Evolutionary conservation across 495 filamentous ascomycete genomes (phyloP), one percentile per base, ranked within the genome.

Genomic region (Hypoxylon crocopeplum): DNA sequence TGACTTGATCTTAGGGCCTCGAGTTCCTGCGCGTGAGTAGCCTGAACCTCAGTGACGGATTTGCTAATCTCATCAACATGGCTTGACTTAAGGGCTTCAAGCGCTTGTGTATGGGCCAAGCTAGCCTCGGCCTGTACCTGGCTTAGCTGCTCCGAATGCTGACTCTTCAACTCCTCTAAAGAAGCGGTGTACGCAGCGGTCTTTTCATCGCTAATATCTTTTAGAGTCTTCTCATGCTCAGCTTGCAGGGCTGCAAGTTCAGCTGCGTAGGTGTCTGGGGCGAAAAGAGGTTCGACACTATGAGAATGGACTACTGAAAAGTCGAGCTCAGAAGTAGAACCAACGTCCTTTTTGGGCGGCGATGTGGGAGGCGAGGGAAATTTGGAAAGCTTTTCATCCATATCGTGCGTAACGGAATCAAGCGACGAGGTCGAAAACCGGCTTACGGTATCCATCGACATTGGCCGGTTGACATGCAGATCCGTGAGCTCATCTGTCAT

Each of bases 401-500:
- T 62, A 53, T 83, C 65, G 58, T 74, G 72, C 16, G 69, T 66
- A 53, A 77, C 76, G 48, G 72, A 77, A 56, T 77, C 77, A 11
- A 71, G 71, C 16, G 65, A 67, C 7, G 38, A 56, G 25, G 57
- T 32, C 8, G 68, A 71, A 47, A 59, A 58, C 24, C 44, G 63
- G 59, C 40, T 54, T 17, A 75, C 70, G 7, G 74, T 72, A 13
- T 70, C 62, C 71, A 76, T 68, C 29, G 78, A 75, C 59, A 72
- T 64, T 30, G 75, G 69, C 12, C 76, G 66, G 21, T 56, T 50
- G 11, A 32, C 13, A 52, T 20, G 27, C 22, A 46, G 25, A 22
- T 24, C 22, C 1, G 44, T 17, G 2, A 88, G 83, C 16, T 97
- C 45, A 10, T 64, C 94, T 2, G 94, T 98, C 92, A 97, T 96